phyloP scores from a whole-genome alignment of 805 yeast species.

The Grigorovia humatica region DNA sequence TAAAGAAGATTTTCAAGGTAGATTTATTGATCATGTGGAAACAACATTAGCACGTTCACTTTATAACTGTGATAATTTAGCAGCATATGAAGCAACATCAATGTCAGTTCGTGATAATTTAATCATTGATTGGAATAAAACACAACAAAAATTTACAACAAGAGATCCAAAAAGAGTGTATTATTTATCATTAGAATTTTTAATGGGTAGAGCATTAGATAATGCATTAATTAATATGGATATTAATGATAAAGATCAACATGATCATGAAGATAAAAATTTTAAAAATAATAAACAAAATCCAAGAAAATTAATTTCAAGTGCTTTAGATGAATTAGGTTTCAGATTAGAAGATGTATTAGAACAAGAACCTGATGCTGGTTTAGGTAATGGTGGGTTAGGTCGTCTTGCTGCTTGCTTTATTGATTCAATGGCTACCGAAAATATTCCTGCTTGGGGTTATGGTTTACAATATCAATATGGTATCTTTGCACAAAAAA shows the following conservation, averaged over 20 bases:
- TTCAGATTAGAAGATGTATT: conserved; percentile 80
- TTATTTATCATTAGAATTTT: conserved; percentile 76
- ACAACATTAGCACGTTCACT: conserved; percentile 83
- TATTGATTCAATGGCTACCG: conserved; percentile 77
- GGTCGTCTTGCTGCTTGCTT: conserved; percentile 94
- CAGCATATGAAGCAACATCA: conserved; percentile 87
- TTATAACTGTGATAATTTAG: conserved; percentile 85
- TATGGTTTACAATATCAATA: conserved; percentile 88
- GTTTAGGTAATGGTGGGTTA: conserved; percentile 88
- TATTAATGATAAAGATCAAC: conserved; percentile 20
- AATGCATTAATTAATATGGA: conserved; percentile 81
- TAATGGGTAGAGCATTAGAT: conserved; percentile 93
- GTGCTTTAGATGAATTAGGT: conserved; percentile 62
- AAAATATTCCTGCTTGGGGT: conserved; percentile 92
- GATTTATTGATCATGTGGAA: conserved; percentile 79
- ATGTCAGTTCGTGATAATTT: conserved; percentile 68
- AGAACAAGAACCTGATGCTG: conserved; percentile 87
- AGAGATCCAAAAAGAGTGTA: conserved; percentile 79
- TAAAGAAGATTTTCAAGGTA: conserved; percentile 50
- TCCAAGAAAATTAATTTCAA: conserved; percentile 43
- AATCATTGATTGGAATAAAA: conserved; percentile 81
- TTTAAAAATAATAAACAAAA: conserved; percentile 7
- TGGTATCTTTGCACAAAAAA: conserved; percentile 85
- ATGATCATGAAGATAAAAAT: conserved; percentile 4
- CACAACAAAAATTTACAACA: conserved; percentile 81